Base-by-base conservation (phyloP, 2,329 filamentous ascomycete species). In the Arthrinium phaeospermum region DNA sequence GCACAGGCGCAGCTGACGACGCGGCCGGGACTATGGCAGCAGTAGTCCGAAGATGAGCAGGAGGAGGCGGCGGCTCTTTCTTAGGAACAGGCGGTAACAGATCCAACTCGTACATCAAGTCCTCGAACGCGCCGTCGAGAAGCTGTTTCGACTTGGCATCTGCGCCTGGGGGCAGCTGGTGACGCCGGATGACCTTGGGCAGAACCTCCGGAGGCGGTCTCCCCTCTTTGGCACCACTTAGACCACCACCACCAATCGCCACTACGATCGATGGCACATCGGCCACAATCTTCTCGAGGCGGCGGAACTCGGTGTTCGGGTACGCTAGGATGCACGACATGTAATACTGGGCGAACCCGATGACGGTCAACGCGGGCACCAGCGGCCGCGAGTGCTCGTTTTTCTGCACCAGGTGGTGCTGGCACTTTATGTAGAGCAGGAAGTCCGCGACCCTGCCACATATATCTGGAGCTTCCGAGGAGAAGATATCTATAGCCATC, bases 161-260 rank as follows among this genome's bases (percentile, higher is more conserved):
- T 0, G 88, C 85, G 10, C 82, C 80, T 0, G 84, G 83, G 0
- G 94, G 94, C 51, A 97, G 89, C 4, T 96, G 85, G 70, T 92
- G 88, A 53, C 94, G 87, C 0, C 93, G 91, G 3, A 97, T 86
- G 76, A 95, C 91, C 75, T 94, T 94, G 0, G 94, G 95, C 71
- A 97, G 91, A 2, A 93, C 86, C 80, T 95, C 93, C 14, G 88
- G 90, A 74, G 87, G 89, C 68, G 24, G 27, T 14, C 10, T 3
- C 16, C 53, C 14, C 14, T 34, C 53, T 16, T 61, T 34, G 14
- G 27, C 27, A 34, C 91, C 27, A 22, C 91, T 87, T 0, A 90
- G 86, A 71, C 91, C 90, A 77, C 80, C 37, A 41, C 8, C 91
- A 12, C 82, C 83, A 68, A 85, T 83, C 0, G 83, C 10, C 6